phyloP scores from a whole-genome alignment of 345 rosid genomes.

The rapeseed (Brassica napus) region Da-Ae NC_063442.1:11447501-11448000 shows the following conservation, averaged over 20 bases:
- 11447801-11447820: background rate
- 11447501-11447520: background rate
- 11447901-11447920: conserved; percentile 84
- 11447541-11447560: too few species aligned
- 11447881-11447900: conserved; percentile 78
- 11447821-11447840: conserved; percentile 99
- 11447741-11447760: background rate
- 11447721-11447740: background rate
- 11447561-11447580: background rate
- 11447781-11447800: background rate
- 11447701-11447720: background rate
- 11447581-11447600: background rate
- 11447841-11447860: conserved; percentile 92
- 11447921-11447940: conserved; percentile 88
- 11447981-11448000: conserved; percentile 92
- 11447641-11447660: too few species aligned
- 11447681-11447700: too few species aligned
- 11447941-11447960: conserved; percentile 57
- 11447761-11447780: background rate
- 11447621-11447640: too few species aligned
- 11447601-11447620: background rate
- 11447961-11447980: conserved; percentile 49
- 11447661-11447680: too few species aligned
- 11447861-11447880: conserved; percentile 71
- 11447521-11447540: too few species aligned